A percentile compares a stretch with the other conserved stretches of the same genome.
These are phyloP conservation scores for Rosa persica DNA, from an alignment of 306 rosid species.

Conservation along the genomic window DNA sequence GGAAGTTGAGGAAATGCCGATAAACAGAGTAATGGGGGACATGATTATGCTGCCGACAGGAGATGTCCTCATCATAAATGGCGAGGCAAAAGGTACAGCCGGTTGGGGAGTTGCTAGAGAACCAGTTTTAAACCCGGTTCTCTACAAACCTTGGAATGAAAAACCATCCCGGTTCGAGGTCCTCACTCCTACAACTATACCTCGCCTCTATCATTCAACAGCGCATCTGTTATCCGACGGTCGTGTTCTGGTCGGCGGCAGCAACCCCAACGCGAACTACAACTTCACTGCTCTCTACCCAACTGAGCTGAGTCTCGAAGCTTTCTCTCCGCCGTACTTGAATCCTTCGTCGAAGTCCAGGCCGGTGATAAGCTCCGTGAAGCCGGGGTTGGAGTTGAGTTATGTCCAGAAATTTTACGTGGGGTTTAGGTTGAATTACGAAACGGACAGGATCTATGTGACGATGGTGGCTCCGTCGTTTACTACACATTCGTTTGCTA, in stretches of 20 bases:
- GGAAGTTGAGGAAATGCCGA: slow-evolving; percentile 42
- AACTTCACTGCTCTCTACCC: slow-evolving; percentile 36
- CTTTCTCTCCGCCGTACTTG: slow-evolving; percentile 30
- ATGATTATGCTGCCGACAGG: slow-evolving; percentile 43
- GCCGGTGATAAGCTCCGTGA: slow-evolving; percentile 21
- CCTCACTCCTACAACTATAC: slow-evolving; percentile 21
- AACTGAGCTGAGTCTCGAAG: slow-evolving; percentile 36
- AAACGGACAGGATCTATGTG: background rate
- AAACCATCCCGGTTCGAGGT: slow-evolving; percentile 20
- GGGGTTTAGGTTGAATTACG: background rate
- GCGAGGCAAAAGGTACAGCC: slow-evolving; percentile 35
- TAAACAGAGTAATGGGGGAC: slow-evolving; percentile 38
- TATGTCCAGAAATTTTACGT: slow-evolving; percentile 16
- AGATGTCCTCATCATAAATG: slow-evolving; percentile 36
- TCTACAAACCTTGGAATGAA: slow-evolving; percentile 9
- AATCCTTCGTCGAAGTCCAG: slow-evolving; percentile 8
- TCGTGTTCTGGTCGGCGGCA: slow-evolving; percentile 36
- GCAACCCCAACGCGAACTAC: slow-evolving; percentile 37
- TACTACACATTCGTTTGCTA: slow-evolving; percentile 65
- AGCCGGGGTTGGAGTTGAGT: slow-evolving; percentile 11
- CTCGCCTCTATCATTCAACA: slow-evolving; percentile 35
- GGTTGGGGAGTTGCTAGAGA: slow-evolving; percentile 34
- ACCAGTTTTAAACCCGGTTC: slow-evolving; percentile 32
- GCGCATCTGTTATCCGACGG: slow-evolving; percentile 38
- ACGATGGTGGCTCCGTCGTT: slow-evolving; percentile 63